Conservation (phyloP, 2,329 filamentous ascomycete species). For the Trichoderma sp. region DNA sequence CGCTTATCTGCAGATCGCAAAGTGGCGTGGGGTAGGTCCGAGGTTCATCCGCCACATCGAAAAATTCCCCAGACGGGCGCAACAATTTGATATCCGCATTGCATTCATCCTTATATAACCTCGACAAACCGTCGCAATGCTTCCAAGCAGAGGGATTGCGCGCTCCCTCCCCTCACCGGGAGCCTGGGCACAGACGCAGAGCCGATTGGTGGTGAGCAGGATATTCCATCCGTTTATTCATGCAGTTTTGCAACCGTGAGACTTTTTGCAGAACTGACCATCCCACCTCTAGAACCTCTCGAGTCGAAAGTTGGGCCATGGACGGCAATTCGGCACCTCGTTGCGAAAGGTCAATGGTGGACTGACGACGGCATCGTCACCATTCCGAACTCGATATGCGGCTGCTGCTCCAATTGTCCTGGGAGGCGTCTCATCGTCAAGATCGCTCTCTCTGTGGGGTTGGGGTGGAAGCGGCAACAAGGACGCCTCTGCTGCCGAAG, state of each 20-base stretch:
- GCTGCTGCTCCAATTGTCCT: conserved; percentile 31
- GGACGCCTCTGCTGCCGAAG: conserved; percentile 24
- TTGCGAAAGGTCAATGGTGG: conserved; percentile 27
- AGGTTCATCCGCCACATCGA: conserved; percentile 37
- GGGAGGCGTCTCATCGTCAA: conserved; percentile 33
- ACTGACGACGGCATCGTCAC: conserved; percentile 26
- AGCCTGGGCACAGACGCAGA: conserved; percentile 32
- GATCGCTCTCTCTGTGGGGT: conserved; percentile 38
- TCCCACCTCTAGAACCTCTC: conserved; percentile 25
- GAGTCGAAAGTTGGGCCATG: conserved; percentile 35
- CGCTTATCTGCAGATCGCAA: neutral
- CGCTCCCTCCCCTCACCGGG: conserved; percentile 38
- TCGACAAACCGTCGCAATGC: conserved; percentile 37
- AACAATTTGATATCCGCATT: conserved; percentile 18
- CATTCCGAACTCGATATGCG: conserved; percentile 25
- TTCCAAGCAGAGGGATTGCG: conserved; percentile 46
- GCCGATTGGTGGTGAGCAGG: conserved; percentile 30
- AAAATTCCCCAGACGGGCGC: conserved; percentile 30
- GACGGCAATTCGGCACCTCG: conserved; percentile 38
- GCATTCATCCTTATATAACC: neutral
- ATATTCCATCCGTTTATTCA: neutral
- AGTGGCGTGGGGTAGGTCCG: conserved; percentile 27
- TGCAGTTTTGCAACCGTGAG: neutral
- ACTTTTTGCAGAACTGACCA: neutral
- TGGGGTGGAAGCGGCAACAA: conserved; percentile 37